Conservation (phyloP, 23 red algal genomes). For the Gracilariopsis chorda region DNA sequence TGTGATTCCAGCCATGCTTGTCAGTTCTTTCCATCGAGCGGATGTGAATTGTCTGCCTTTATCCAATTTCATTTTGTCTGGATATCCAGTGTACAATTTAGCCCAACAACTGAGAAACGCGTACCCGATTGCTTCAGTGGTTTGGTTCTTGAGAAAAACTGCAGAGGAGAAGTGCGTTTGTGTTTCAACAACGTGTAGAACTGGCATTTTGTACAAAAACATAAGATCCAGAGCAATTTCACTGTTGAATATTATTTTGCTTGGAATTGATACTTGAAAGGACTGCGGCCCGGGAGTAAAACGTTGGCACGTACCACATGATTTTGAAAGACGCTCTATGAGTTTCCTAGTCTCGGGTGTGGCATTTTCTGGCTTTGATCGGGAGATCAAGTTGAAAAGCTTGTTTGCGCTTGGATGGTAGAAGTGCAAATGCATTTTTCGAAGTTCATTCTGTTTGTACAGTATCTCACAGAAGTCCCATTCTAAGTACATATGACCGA, state of each 20-base stretch:
- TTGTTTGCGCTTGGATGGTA: not conserved
- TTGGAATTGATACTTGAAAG: not conserved
- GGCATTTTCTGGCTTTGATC: not conserved
- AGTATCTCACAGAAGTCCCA: not conserved
- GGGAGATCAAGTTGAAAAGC: not conserved
- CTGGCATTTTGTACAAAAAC: not conserved
- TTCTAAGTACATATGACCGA: not conserved
- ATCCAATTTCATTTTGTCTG: not conserved
- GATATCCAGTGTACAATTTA: not conserved
- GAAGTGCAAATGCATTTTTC: not conserved
- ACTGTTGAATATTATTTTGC: not conserved
- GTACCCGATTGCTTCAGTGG: not conserved
- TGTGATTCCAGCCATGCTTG: not conserved
- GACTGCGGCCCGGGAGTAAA: not conserved
- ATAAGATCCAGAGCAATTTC: not conserved
- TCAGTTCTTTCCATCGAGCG: not conserved
- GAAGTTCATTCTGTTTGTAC: not conserved
- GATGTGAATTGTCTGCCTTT: not conserved
- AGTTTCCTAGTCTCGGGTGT: not conserved
- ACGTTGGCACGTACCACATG: not conserved
- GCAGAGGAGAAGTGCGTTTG: not conserved
- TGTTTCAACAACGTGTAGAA: not conserved
- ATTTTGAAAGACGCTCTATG: not conserved
- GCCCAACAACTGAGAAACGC: not conserved
- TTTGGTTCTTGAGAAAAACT: not conserved